These are phyloP conservation scores for Limtongia smithiae DNA, from an alignment of 805 yeast species.

Conservation along the genomic window DNA sequence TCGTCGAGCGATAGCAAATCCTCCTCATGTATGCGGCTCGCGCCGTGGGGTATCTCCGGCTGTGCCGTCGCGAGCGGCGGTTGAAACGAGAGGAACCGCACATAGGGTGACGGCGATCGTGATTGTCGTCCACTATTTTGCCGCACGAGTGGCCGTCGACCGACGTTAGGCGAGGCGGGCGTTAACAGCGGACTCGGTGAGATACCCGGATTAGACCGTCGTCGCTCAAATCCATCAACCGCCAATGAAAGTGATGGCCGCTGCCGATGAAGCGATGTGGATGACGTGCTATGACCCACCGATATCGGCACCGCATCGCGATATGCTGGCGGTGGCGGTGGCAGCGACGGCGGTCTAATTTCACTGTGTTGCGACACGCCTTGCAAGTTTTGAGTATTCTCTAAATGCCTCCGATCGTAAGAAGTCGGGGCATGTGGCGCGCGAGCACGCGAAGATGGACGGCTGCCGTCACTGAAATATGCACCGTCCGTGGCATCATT, in stretches of 20 bases:
- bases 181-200: background rate
- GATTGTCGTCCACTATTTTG: constrained; percentile 5
- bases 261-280: no score
- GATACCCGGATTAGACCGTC: background rate
- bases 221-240: background rate
- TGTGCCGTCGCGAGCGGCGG: constrained; percentile 6
- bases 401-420: no score
- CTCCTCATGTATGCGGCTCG: constrained; percentile 7
- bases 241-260: background rate
- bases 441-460: background rate
- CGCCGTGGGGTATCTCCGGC: constrained; percentile 3
- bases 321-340: no score
- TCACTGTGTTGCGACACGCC: no score
- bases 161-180: background rate
- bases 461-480: constrained; percentile 7
- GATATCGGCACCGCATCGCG: no score
- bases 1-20: constrained; percentile 10
- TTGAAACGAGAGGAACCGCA: constrained; percentile 22
- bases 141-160: constrained; percentile 2
- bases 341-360: no score
- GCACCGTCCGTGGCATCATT: constrained; percentile 1
- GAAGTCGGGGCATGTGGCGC: no score
- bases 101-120: constrained; percentile 25
- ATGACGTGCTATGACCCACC: no score
- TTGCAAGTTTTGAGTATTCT: no score